phyloP scores from a whole-genome alignment of 352 stramenopile species.

The Phytophthora constricta region DNA sequence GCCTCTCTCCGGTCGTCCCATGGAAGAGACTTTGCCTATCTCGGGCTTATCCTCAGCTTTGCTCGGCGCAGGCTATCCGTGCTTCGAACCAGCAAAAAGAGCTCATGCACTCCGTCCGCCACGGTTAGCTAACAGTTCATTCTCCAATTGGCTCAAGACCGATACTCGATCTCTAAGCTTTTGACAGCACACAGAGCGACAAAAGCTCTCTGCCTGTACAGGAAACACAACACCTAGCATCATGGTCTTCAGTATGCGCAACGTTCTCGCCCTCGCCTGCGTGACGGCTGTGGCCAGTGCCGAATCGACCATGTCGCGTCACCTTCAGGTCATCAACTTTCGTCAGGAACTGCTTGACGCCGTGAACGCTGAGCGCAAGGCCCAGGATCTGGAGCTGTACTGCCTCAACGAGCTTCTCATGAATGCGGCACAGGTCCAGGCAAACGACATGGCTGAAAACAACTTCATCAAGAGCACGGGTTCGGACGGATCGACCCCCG shows the following conservation, averaged over 20 bases:
- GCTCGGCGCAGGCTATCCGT: slow-evolving; percentile 19
- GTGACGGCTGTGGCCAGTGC: slow-evolving; percentile 23
- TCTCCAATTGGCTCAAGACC: slow-evolving; percentile 33
- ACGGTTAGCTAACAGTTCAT: slow-evolving; percentile 33
- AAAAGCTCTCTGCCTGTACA: slow-evolving; percentile 27
- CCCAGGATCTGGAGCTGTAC: slow-evolving; percentile 37
- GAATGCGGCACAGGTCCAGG: slow-evolving; percentile 38
- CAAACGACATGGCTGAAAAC: slow-evolving; percentile 45
- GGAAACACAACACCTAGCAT: slow-evolving; percentile 18
- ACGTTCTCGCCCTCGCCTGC: slow-evolving; percentile 14
- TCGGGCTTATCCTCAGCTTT: slow-evolving; percentile 42
- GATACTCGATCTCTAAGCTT: slow-evolving; percentile 11
- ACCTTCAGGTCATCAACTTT: slow-evolving; percentile 51
- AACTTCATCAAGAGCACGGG: slow-evolving; percentile 45
- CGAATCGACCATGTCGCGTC: slow-evolving; percentile 11
- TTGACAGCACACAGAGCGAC: slow-evolving; percentile 23
- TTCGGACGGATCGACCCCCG: slow-evolving; percentile 40
- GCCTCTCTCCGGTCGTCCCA: slow-evolving; percentile 16
- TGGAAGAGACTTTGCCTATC: slow-evolving; percentile 35
- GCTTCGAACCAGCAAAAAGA: slow-evolving; percentile 8
- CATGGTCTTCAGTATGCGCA: slow-evolving; percentile 26
- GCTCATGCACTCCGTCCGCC: neutral
- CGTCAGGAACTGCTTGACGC: slow-evolving; percentile 43
- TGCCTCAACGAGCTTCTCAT: slow-evolving; percentile 57
- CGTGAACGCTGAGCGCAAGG: slow-evolving; percentile 48